A percentile compares a stretch with the other conserved stretches of the same genome.
These are phyloP conservation scores for Talaromyces pinophilus DNA, from an alignment of 2,329 filamentous ascomycete species.

Conservation along the genomic window DNA sequence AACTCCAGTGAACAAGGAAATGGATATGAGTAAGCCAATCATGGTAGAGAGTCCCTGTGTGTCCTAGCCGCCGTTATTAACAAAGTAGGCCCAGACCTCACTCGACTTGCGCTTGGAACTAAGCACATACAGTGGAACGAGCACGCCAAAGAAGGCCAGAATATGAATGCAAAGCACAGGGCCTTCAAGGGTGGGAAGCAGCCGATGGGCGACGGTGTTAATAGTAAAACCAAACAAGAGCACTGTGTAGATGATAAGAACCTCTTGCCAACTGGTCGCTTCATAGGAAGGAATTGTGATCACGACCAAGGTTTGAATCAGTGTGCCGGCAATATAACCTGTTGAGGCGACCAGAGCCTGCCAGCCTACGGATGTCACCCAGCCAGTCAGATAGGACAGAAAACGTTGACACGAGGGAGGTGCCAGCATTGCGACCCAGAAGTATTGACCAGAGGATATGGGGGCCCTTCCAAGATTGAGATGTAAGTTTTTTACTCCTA, in stretches of 20 bases:
- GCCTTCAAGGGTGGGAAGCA: slow-evolving; percentile 11
- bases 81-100: neutral
- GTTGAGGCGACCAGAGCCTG: neutral
- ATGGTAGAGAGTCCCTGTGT: slow-evolving; percentile 9
- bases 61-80: neutral
- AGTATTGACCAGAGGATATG: slow-evolving; percentile 5
- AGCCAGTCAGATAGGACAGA: neutral
- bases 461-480: neutral
- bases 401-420: slow-evolving; percentile 4
- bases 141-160: neutral
- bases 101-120: neutral
- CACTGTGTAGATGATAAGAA: neutral
- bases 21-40: neutral
- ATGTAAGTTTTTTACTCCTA: no score
- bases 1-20: slow-evolving; percentile 26
- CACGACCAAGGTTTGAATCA: neutral
- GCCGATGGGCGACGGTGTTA: neutral
- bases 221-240: slow-evolving; percentile 5
- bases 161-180: neutral
- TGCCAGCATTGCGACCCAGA: slow-evolving; percentile 8
- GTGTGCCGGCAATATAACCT: neutral
- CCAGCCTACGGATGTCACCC: neutral
- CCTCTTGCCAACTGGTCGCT: neutral
- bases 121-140: neutral
- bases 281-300: neutral